Evolutionary conservation across 164 flowering plant genomes (phyloP), one percentile per base, ranked within the genome.

Genomic region (Vitis rotundifolia): DNA sequence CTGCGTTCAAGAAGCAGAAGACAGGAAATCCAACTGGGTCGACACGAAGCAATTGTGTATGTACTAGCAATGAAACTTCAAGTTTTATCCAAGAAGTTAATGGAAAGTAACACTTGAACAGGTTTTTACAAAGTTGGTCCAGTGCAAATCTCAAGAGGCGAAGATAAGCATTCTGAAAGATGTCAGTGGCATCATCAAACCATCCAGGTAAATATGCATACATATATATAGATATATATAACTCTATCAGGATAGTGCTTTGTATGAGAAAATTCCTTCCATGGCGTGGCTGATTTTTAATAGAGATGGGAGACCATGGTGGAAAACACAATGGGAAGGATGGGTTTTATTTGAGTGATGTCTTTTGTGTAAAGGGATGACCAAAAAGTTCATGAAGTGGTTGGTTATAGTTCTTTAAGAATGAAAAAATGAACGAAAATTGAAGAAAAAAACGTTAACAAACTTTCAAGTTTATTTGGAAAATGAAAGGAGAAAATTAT

Each of bases 171-270:
- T 88, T 61, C 69, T 88, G 28, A 78, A 75, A 63, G 86, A 76
- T 70, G 86, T 84, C 73, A 81, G 81, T 72, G 92, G 92, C 58
- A 61, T 87, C 74, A 78, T 88, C 68, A 85, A 87, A 50, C 90
- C 90, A n/a, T 71, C 82, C 67, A 86, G 89, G 92, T 84, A 66
- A 31, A 16, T 47, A 22, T 28, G 0, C 14, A 0, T 49, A 19
- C 48, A 26, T 26, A 9, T 50, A 15, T 48, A 12, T 49, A n/a
- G 29, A 62, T 49, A 0, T 11, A 19, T 22, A 22, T 11, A 29
- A 2, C 18, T 37, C 44, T 37, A 3, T 37, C 44, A 37, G 3
- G 44, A 3, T 37, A 37, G 44, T 5, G 44, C 44, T 37, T 37
- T 37, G 6, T 37, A 37, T 37, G 44, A 37, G 44, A 0, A 0